Evolutionary conservation across 2,329 filamentous ascomycete species (phyloP).

Genomic region (Botrytis fabae): DNA sequence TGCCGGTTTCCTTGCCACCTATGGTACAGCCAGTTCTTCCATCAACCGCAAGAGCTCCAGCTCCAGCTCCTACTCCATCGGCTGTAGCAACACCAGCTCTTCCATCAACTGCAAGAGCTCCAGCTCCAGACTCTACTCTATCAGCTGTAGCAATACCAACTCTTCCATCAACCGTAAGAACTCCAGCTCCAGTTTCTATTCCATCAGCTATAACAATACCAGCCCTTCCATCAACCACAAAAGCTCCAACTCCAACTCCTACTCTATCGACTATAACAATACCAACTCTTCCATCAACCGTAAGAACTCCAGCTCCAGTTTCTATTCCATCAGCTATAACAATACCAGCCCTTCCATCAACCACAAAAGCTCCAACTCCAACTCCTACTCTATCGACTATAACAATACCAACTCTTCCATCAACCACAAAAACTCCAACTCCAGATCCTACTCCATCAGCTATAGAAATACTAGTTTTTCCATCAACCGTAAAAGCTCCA

Average conservation of each 20-base stretch:
- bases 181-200: no score
- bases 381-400: neutral
- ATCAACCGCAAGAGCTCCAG: neutral
- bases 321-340: rapidly evolving
- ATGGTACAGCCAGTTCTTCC: neutral
- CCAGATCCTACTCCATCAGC: neutral
- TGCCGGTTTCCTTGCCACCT: neutral
- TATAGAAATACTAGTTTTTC: neutral
- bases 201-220: neutral
- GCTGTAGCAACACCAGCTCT: neutral
- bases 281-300: neutral
- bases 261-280: neutral
- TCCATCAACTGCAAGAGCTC: neutral
- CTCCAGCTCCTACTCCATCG: neutral
- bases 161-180: no score
- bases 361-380: neutral
- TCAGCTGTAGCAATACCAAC: no score
- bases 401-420: neutral
- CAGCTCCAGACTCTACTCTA: rapidly evolving
- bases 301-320: neutral
- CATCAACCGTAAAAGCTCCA: neutral
- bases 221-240: neutral
- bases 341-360: neutral
- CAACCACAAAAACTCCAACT: neutral
- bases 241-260: neutral